Conservation (phyloP, 2,329 filamentous ascomycete species). For the Zalaria obscura region DNA sequence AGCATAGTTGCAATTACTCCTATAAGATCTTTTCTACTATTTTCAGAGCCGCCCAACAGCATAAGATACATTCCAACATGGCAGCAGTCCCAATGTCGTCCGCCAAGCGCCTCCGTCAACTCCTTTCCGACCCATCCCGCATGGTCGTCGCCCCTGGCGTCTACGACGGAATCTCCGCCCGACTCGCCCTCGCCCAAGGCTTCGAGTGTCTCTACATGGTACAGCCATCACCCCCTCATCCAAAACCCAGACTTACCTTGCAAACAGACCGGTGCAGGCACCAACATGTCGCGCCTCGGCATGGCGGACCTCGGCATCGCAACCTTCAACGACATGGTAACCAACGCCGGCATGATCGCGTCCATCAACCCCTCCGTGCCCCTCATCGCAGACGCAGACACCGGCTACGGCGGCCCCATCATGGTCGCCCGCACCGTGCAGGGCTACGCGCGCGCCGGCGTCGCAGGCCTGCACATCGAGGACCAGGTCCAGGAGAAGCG, state of each 20-base stretch:
- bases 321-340: conserved; percentile 47
- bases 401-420: conserved; percentile 39
- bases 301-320: conserved; percentile 50
- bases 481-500: conserved; percentile 51
- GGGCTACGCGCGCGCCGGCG: conserved; percentile 39
- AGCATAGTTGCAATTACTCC: too few species aligned
- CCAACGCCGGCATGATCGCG: conserved; percentile 52
- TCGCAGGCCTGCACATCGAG: conserved; percentile 48
- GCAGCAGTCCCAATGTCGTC: not conserved
- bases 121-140: conserved; percentile 9
- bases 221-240: conserved; percentile 3
- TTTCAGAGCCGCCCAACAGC: too few species aligned
- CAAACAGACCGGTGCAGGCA: conserved; percentile 46
- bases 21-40: too few species aligned
- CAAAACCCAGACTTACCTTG: not conserved
- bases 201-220: conserved; percentile 58
- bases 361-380: conserved; percentile 40
- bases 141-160: conserved; percentile 50
- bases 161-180: conserved; percentile 53
- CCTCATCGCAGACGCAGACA: conserved; percentile 48
- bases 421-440: conserved; percentile 40
- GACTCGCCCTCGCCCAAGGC: conserved; percentile 47
- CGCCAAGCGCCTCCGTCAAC: conserved; percentile 6
- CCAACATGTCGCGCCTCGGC: conserved; percentile 45
- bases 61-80: not conserved